These are phyloP conservation scores for Erodium moschatum DNA, from an alignment of 441 rosid genomes.

Conservation along the genomic window DNA sequence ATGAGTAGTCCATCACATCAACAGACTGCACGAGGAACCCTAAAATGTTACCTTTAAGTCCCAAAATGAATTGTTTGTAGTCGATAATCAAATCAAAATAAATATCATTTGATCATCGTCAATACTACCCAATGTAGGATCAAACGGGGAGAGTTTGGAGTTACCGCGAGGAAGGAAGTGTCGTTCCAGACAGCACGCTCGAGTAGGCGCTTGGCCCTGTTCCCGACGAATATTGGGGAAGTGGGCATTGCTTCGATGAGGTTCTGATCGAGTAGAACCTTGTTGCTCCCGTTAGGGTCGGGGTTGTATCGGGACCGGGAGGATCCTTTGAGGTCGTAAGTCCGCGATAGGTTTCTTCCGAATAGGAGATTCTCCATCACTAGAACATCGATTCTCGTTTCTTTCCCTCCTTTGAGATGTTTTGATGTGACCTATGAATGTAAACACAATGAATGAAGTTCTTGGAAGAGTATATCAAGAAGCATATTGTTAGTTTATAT, in stretches of 20 bases:
- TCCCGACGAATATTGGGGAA: constrained; percentile 89
- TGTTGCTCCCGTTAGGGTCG: constrained; percentile 81
- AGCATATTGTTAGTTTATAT: no score
- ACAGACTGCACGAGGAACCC: constrained; percentile 42
- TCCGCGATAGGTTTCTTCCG: constrained; percentile 57
- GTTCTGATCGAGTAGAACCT: constrained; percentile 90
- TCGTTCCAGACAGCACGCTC: constrained; percentile 99
- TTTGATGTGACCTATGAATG: constrained; percentile 52
- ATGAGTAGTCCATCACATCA: constrained; percentile 21
- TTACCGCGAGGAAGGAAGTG: constrained; percentile 89
- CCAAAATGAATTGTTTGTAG: no score
- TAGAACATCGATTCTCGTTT: constrained; percentile 75
- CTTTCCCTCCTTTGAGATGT: constrained; percentile 68
- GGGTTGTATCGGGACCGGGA: constrained; percentile 88
- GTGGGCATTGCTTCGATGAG: constrained; percentile 97
- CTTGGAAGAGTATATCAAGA: no score
- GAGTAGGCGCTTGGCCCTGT: constrained; percentile 77
- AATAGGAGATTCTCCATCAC: constrained; percentile 95
- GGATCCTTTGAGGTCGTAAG: constrained; percentile 96
- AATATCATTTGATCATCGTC: no score
- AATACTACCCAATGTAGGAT: no score
- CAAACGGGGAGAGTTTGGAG: constrained; percentile 14
- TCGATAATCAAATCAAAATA: no score
- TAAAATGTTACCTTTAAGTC: background rate
- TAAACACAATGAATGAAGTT: background rate